Conservation (phyloP, 2,329 filamentous ascomycete species). For the Dactylellina cionopaga region DNA sequence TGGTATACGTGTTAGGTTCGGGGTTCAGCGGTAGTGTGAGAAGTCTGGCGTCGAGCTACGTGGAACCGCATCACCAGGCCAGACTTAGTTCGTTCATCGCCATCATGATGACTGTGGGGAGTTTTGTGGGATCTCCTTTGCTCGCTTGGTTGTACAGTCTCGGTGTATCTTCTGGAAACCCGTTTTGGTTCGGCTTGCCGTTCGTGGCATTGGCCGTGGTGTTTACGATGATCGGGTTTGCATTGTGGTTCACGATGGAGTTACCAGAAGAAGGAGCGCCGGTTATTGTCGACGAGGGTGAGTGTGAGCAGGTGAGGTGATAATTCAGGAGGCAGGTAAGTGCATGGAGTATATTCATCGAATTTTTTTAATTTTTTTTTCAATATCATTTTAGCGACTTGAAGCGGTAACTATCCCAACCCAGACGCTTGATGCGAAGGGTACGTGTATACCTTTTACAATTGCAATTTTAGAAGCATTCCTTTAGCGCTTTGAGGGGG, state of each 20-base stretch:
- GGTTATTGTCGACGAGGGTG: constrained; percentile 17
- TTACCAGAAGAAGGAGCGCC: constrained; percentile 27
- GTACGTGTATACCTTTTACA: no score
- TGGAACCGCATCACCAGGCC: constrained; percentile 47
- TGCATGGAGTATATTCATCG: no score
- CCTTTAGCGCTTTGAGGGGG: no score
- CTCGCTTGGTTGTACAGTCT: constrained; percentile 36
- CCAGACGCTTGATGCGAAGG: no score
- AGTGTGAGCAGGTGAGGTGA: neutral
- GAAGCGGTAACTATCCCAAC: no score
- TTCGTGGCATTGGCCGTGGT: constrained; percentile 22
- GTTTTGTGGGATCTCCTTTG: constrained; percentile 37
- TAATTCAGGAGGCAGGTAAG: no score
- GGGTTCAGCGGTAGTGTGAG: constrained; percentile 46
- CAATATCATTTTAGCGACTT: no score
- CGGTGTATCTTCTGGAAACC: constrained; percentile 39
- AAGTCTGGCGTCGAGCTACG: constrained; percentile 45
- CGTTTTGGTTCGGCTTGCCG: constrained; percentile 38
- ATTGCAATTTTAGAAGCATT: no score
- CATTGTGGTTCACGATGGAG: constrained; percentile 32
- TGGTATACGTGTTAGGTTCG: constrained; percentile 27
- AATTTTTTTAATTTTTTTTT: no score
- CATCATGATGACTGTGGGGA: constrained; percentile 38
- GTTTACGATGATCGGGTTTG: constrained; percentile 28
- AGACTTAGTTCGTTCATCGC: constrained; percentile 41